Evolutionary conservation across 768 basidiomycete genomes (phyloP), one percentile per base, ranked within the genome.

Genomic region (Serendipita sp.): DNA sequence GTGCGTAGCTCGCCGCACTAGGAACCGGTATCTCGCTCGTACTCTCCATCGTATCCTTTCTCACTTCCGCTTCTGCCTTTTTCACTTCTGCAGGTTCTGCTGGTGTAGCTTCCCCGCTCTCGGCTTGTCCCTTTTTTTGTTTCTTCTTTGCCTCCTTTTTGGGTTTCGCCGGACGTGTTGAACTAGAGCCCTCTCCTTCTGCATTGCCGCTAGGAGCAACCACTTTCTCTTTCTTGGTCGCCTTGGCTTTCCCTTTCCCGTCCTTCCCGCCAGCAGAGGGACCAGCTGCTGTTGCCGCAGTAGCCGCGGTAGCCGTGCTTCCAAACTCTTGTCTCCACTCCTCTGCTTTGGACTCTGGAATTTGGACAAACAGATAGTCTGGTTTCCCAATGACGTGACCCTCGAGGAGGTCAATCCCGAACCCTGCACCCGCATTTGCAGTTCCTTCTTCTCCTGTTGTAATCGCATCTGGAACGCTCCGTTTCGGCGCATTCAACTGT

Each of bases 281-380:
- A 66, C 80, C 76, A 65, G 72, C 69, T 72, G 74, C 45, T 72
- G 74, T 10, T 72, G 72, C 52, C 70, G 76, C 70, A 64, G 73
- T 68, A 63, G 77, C 64, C 71, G 75, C 68, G 77, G 80, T 71
- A 66, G 63, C 68, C 47, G 65, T 74, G 5, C 95, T 95, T 2
- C 87, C 87, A 70, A 93, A 99, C 73, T 83, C 83, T 54, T 74
- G 74, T 69, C 85, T 81, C 86, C 88, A 98, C 3, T 82, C 80
- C 35, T 91, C 86, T 30, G 85, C 86, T 86, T 86, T 87, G 18
- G n/a, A 18, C 70, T 95, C 90, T 66, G 96, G 91, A 66, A 99
- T 96, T 73, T 84, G 86, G 76, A 87, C 90, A 79, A 99, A 99
- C 67, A 99, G 75, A 74, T 97, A 88, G 52, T 82, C 90, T 3